Evolutionary conservation across 1,284 basidiomycete genomes (phyloP), one percentile per base, ranked within the genome.

Genomic region (Boletus calvinii): DNA sequence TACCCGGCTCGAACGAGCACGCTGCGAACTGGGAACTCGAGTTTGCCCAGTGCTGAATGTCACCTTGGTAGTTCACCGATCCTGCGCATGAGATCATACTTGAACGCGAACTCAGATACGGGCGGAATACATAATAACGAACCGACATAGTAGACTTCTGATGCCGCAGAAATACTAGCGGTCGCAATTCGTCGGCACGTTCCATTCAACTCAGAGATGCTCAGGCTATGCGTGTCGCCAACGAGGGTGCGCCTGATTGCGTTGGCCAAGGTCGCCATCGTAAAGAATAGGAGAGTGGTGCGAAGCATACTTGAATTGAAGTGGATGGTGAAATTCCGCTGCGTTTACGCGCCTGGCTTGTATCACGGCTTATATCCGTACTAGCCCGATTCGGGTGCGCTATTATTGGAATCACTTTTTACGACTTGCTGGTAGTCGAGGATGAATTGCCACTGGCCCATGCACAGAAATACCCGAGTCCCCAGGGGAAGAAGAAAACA

Each of bases 1-100:
- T 75, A 10, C 74, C 77, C 3, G 80, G 79, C 56, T 80, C 76
- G 8, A 83, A 80, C 11, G 75, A 74, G 59, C 81, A 83, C 1
- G 68, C 63, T 1, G 80, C 64, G 1, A 35, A 0, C 50, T 77
- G 72, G 0, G 68, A 59, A 55, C 75, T 80, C 3, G 79, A 78
- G 10, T 60, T 60, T 1, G 74, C 71, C 74, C 74, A 80, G 53
- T 83, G 80, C 4, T 51, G 50, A 17, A 74, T 73, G 36, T 77
- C 79, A 11, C 65, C 59, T 0, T 4, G 12, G 45, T 77, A 83
- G 5, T 62, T 36, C 1, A 13, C 0, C 1, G 58, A 58, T 5
- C 26, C 65, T 60, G 20, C 29, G 22, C 24, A n/a, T n/a, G 3
- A 24, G 30, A 15, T 30, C 13, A 13, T 30, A 10, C 11, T 10